A percentile compares a stretch with the other conserved stretches of the same genome.
These are phyloP conservation scores for Fusarium sacchari DNA, from an alignment of 2,329 filamentous ascomycete species.

Conservation along the genomic window DNA sequence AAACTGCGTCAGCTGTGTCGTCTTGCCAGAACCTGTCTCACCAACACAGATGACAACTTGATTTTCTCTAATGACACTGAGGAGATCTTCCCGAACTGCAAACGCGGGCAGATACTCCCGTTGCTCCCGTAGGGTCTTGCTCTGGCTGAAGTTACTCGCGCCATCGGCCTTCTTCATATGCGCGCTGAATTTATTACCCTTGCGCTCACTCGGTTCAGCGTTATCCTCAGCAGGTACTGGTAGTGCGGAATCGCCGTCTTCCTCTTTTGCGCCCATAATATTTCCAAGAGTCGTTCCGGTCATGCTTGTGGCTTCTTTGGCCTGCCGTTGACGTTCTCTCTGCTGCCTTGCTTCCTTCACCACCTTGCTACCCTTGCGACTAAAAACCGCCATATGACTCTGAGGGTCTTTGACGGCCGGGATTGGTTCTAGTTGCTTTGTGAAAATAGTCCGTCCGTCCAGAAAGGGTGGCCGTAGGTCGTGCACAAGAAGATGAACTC, in stretches of 20 bases:
- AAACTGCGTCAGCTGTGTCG: conserved; percentile 96
- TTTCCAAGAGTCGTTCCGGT: conserved; percentile 93
- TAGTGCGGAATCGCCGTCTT: conserved; percentile 88
- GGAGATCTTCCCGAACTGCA: conserved; percentile 90
- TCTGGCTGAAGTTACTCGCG: conserved; percentile 91
- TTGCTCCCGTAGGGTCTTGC: conserved; percentile 89
- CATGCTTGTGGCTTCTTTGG: conserved; percentile 92
- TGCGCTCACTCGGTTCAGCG: conserved; percentile 59
- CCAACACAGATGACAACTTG: conserved; percentile 97
- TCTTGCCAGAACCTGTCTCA: conserved; percentile 97
- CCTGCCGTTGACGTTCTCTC: conserved; percentile 91
- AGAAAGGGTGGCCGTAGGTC: conserved; percentile 94
- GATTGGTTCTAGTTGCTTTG: conserved; percentile 94
- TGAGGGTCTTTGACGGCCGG: conserved; percentile 92
- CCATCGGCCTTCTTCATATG: conserved; percentile 89
- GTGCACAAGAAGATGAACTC: conserved; percentile 91
- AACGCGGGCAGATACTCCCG: conserved; percentile 94
- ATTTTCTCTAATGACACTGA: conserved; percentile 93
- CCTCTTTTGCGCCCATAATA: conserved; percentile 94
- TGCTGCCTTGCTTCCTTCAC: conserved; percentile 92
- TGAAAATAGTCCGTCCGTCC: conserved; percentile 95
- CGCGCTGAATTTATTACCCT: conserved; percentile 81
- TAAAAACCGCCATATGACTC: conserved; percentile 99
- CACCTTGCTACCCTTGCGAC: conserved; percentile 91
- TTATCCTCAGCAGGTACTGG: conserved; percentile 79